These are phyloP conservation scores for Urochloa ruziziensis DNA, from an alignment of 176 grass and related monocot species.

Conservation along the genomic window DNA sequence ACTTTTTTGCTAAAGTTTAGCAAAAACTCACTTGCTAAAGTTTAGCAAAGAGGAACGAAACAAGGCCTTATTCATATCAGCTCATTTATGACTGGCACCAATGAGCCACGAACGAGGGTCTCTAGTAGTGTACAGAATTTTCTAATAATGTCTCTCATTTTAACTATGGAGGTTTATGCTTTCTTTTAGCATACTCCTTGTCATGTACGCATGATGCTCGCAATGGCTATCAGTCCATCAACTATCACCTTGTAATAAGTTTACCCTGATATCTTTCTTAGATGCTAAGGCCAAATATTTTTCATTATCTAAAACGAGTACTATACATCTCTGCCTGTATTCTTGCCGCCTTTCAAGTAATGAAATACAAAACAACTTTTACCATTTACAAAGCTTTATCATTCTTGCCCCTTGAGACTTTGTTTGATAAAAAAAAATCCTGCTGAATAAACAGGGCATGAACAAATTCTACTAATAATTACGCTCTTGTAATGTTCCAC, in stretches of 20 bases:
- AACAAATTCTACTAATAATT: conserved; percentile 18
- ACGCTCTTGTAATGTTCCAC: conserved; percentile 1
- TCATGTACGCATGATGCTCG: neutral
- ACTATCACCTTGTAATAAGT: neutral
- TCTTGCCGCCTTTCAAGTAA: neutral
- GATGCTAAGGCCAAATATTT: neutral
- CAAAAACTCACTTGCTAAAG: too few species aligned
- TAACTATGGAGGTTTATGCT: neutral
- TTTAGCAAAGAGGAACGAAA: too few species aligned
- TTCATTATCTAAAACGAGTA: neutral
- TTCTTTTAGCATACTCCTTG: neutral
- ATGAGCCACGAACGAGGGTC: too few species aligned
- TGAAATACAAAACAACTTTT: neutral
- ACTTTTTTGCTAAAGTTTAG: too few species aligned
- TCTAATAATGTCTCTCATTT: neutral
- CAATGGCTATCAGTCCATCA: too few species aligned
- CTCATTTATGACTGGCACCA: too few species aligned
- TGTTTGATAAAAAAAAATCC: neutral
- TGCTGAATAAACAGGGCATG: conserved; percentile 19
- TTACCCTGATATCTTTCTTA: neutral
- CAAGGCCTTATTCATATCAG: too few species aligned
- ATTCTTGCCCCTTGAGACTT: neutral
- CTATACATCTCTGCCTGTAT: neutral
- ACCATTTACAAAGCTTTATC: neutral
- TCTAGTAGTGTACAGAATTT: too few species aligned